These are phyloP conservation scores for Curvularia lunata DNA, from an alignment of 2,329 filamentous ascomycete genomes.

Conservation along the genomic window DNA sequence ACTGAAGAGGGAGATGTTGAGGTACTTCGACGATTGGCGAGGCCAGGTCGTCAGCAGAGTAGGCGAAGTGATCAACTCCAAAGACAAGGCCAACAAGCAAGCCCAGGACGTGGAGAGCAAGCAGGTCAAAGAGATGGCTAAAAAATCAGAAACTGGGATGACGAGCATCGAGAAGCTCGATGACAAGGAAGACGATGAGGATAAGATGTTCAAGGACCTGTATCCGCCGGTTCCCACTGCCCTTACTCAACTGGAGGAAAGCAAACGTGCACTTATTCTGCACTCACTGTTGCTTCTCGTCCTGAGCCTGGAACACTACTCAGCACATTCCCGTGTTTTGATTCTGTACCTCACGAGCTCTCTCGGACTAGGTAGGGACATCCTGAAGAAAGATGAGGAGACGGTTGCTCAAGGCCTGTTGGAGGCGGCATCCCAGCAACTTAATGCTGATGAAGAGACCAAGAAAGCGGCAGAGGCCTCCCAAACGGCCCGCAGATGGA, in stretches of 20 bases:
- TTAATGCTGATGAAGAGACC: constrained; percentile 78
- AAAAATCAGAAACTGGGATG: constrained; percentile 28
- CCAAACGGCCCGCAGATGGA: constrained; percentile 71
- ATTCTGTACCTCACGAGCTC: constrained; percentile 74
- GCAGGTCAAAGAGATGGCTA: constrained; percentile 39
- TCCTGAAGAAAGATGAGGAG: constrained; percentile 73
- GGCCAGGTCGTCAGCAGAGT: constrained; percentile 71
- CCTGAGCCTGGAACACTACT: constrained; percentile 79
- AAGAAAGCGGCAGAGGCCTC: constrained; percentile 73
- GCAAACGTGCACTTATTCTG: constrained; percentile 71
- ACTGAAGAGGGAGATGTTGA: constrained; percentile 71
- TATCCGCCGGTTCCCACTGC: constrained; percentile 51
- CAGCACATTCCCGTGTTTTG: constrained; percentile 73
- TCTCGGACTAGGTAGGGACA: constrained; percentile 68
- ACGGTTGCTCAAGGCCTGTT: constrained; percentile 77
- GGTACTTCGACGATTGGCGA: constrained; percentile 83
- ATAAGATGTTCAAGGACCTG: constrained; percentile 49
- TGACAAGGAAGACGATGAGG: constrained; percentile 41
- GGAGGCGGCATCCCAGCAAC: constrained; percentile 70
- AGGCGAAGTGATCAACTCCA: constrained; percentile 64
- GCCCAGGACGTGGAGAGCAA: constrained; percentile 29
- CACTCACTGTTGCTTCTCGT: constrained; percentile 75
- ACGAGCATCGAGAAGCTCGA: constrained; percentile 38
- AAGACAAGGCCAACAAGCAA: constrained; percentile 44
- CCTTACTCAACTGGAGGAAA: constrained; percentile 64